Evolutionary conservation across 257 asterid species (phyloP), one percentile per base, ranked within the genome.

Genomic region (Scutellaria baicalensis): DNA sequence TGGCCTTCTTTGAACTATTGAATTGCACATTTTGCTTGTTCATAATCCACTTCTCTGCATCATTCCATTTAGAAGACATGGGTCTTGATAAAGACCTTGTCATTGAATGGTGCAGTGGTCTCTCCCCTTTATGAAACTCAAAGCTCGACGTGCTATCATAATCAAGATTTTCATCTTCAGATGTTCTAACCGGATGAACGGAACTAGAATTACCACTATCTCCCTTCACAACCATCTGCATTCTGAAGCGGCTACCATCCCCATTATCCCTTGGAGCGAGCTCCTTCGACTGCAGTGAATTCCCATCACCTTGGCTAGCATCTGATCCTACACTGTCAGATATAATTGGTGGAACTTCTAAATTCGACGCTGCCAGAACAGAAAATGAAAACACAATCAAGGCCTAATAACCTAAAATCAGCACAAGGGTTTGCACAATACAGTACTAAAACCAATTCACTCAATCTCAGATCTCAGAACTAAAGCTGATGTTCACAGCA

Each of bases 31-130:
- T 88, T 56, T 91, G 96, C 82, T 82, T 82, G 82, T 78, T 91
- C 87, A 89, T 83, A 69, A 93, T 93, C 99, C 99, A 93, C 85
- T 93, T 91, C 89, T 93, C 97, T 0, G 97, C 99, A 66, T 93
- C 97, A 44, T 93, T 85, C 99, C 99, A 93, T 83, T 93, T 93
- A 8, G 99, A 93, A 1, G 99, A 71, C 83, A 93, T 81, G 3
- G 96, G 96, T 66, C 96, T 84, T 0, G 95, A 75, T 44, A 87
- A 80, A 31, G 93, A 87, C 60, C 96, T 77, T 6, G 87, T 40
- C 39, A 80, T 33, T 6, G 85, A 82, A 67, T 84, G 94, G 68
- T 84, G 96, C 56, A 81, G 83, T 21, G 92, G 75, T 59, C 93
- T 86, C 80, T 93, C 99, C 63, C 95, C 97, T 76, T 82, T 89